These are phyloP conservation scores for Collybiopsis luxurians DNA, from an alignment of 768 basidiomycete genomes.

Conservation along the genomic window DNA sequence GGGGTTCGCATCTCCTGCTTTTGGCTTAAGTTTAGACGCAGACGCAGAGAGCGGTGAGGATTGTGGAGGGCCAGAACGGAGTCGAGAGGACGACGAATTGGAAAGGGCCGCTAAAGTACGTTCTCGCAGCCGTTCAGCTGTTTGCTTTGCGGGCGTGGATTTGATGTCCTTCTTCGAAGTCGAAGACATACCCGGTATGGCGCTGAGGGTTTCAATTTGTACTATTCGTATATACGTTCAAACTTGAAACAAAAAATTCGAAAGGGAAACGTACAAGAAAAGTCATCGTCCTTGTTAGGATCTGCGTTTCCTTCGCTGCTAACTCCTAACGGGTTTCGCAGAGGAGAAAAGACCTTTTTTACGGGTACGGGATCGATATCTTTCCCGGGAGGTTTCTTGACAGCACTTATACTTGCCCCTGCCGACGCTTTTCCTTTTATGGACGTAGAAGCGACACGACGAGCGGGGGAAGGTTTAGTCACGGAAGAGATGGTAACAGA, in stretches of 20 bases:
- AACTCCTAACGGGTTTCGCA: constrained; percentile 38
- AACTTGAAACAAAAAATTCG: not conserved
- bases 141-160: not conserved
- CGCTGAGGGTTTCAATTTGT: constrained; percentile 20
- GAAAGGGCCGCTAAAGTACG: not conserved
- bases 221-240: constrained; percentile 12
- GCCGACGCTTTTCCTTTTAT: not conserved
- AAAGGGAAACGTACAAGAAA: constrained; percentile 23
- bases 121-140: not conserved
- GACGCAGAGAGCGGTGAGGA: not conserved
- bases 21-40: not conserved
- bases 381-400: not conserved
- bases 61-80: not conserved
- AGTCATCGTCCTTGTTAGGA: constrained; percentile 13
- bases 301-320: constrained; percentile 10
- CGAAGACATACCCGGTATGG: not conserved
- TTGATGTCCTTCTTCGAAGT: not conserved
- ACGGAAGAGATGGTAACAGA: constrained; percentile 7
- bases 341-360: constrained; percentile 37
- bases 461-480: not conserved
- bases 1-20: not conserved
- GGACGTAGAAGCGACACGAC: not conserved
- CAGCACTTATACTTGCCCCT: not conserved
- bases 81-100: constrained; percentile 9
- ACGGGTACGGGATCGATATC: constrained; percentile 6